Evolutionary conservation across 2,329 filamentous ascomycete species (phyloP), one percentile per base, ranked within the genome.

Genomic region (Colletotrichum sp.): DNA sequence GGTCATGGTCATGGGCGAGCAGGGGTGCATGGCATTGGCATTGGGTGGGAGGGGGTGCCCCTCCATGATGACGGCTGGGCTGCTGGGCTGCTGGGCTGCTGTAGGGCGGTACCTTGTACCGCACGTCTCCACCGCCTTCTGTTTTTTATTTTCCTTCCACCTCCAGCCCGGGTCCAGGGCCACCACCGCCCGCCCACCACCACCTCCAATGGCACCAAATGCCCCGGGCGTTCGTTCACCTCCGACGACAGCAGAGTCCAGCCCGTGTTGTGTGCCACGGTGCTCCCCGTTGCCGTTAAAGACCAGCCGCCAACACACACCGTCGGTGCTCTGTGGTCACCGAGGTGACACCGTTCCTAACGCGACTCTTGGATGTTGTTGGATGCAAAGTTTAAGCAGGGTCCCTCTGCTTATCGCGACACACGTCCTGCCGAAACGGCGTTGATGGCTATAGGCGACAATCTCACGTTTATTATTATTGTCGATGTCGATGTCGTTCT

Each of bases 51-150:
- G 34, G 48, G 22, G 25, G 55, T 72, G 70, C 74, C 70, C 74
- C 74, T 74, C 74, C 64, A 76, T 73, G 74, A 76, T 69, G 70
- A 76, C 74, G 74, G 74, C 56, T 56, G 27, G 66, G 72, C 72
- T 28, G 58, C 55, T 56, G 27, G 66, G 72, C 72, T 28, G 58
- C 55, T 72, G 69, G 34, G 66, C 25, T 30, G 28, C 55, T 69
- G 66, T 34, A 58, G 22, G 68, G 56, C n/a, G 60, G 68, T 65
- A 65, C 68, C 68, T 65, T 71, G 73, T 73, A 73, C n/a, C 56
- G 39, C 56, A 52, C 43, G n/a, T 22, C 61, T 28, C 55, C 52
- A 36, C 52, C 28, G 52, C 67, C 52, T 34, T 36, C 56, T 55
- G 62, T 62, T 32, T 58, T 58, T 52, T 36, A 64, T 52, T 55